Evolutionary conservation across 176 grass and related monocot genomes (phyloP), one percentile per base, ranked within the genome.

Genomic region (Triticum timopheevii): DNA sequence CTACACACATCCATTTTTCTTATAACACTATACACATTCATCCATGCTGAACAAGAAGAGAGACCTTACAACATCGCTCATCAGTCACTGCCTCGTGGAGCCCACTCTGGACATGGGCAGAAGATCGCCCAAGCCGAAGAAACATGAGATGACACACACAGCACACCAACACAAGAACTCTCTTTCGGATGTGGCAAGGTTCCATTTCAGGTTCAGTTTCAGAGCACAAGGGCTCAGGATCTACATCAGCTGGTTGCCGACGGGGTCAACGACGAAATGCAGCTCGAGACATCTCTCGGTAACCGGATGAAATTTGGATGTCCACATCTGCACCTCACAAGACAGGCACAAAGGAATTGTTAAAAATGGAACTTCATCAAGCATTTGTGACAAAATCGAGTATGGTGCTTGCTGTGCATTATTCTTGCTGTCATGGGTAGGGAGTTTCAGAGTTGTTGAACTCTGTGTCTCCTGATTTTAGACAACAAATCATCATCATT

Each of bases 221-320:
- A 69, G 47, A 69, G 52, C 23, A 61, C 20, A 28, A 36, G 73
- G 3, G 56, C 56, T 47, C 35, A 17, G 61, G 3, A 5, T 27
- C 79, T 90, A 97, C 94, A 97, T 94, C 83, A 97, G 77, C 82
- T 97, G 90, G 65, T 88, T 97, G 38, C 92, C 94, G 35, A 97
- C 94, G 3, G 94, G 92, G 62, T 97, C 94, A 4, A 97, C 92
- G n/a, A 77, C 68, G 68, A 94, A 97, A 90, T 97, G 86, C 45
- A 94, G 59, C 79, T 90, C 73, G 27, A 94, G 83, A 39, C 83
- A 88, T 79, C 80, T 94, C 85, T 85, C 80, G 7, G 73, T 85
- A 28, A 94, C 67, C 25, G 94, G 92, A 63, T 85, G 85, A 24
- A 92, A 76, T 25, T 92, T 97, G 4, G 82, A 89, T 25, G 64